Evolutionary conservation across 2,329 filamentous ascomycete species (phyloP), one percentile per base, ranked within the genome.

Genomic region (Talaromyces albobiverticillius): DNA sequence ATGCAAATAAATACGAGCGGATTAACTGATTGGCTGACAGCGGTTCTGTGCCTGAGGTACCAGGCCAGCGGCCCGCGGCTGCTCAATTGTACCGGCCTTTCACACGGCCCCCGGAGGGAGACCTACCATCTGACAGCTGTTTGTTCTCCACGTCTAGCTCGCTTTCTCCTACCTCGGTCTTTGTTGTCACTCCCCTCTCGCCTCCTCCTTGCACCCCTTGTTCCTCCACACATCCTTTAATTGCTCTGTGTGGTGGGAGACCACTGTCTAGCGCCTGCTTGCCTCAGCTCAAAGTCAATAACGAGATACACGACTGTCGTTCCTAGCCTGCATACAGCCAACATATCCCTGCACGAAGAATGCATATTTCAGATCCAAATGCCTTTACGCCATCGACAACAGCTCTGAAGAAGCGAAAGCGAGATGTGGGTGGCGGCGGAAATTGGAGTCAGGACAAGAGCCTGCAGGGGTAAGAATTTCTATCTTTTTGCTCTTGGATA

Each of bases 391-490:
- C 54, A 22, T 46, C 58, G 47, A 31, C 59, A 16, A 31, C 55
- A 4, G 55, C 48, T 32, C 34, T 62, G 16, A 65, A 60, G 31
- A 67, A 68, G 52, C 54, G 65, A 23, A 67, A 66, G 40, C 59
- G 64, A 46, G 64, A 67, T 45, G 42, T 46, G 14, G 23, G 34
- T 29, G 25, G 40, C 20, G 40, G 38, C 16, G 34, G 34, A 20
- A 5, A 14, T 18, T 47, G 58, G n/a, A 59, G 59, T n/a, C 26
- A 48, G 26, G 47, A 59, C n/a, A 51, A 59, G 34, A 18, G 51
- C n/a, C 42, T 49, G 10, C 46, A 51, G 23, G 53, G 53, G 53
- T 54, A 16, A 54, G 52, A 32, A n/a, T 23, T 13, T 38, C 16
- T 14, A 8, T 13, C 4, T 45, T 8, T 18, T n/a, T 41, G n/a